Base-by-base conservation (phyloP, 2,329 filamentous ascomycete species). In the Aspergillus novofumigatus region DNA sequence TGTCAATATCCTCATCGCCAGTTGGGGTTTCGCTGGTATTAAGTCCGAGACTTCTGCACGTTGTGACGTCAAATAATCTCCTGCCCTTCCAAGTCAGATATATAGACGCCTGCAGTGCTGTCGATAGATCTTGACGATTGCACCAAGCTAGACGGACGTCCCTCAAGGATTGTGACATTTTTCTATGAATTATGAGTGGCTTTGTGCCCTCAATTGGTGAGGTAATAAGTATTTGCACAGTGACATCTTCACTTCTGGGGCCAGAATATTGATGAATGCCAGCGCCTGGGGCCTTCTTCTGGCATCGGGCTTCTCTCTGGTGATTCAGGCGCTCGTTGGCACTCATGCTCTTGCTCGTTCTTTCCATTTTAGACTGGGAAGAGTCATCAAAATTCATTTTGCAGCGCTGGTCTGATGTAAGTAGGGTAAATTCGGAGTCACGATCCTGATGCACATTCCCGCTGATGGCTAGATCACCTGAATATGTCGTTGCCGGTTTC, bases 1-100 rank as follows among this genome's bases (percentile, higher is more conserved):
- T 72, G 23, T 68, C 65, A 64, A 53, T 69, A 68, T 44, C 74
- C 71, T 55, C 73, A 64, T 20, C 17, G 76, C 65, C 41, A 65
- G 70, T n/a, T 25, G 75, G 29, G 74, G 67, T 47, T 1, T 67
- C 64, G 53, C 80, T 76, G 3, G 80, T 66, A 28, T 76, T 75
- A 49, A 94, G 81, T 6, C 86, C 86, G 6, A 96, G 76, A 50
- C 83, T 86, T 53, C 81, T 80, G 57, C 90, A 87, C 1, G 88
- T 92, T 4, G 89, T 90, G n/a, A 83, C 82, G 62, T 89, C 85
- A 69, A 89, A 96, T 3, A 96, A 75, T 58, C 85, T 84, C 57
- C 84, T 84, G 26, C 84, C 82, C 61, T 86, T 87, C 87, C 90
- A 96, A 0, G 90, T 94, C 55, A 97, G 81, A 65, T 94, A 88